A percentile compares a stretch with the other conserved stretches of the same genome.
Conservation (phyloP, 2,329 filamentous ascomycete species). For the Colletotrichum sp. region DNA sequence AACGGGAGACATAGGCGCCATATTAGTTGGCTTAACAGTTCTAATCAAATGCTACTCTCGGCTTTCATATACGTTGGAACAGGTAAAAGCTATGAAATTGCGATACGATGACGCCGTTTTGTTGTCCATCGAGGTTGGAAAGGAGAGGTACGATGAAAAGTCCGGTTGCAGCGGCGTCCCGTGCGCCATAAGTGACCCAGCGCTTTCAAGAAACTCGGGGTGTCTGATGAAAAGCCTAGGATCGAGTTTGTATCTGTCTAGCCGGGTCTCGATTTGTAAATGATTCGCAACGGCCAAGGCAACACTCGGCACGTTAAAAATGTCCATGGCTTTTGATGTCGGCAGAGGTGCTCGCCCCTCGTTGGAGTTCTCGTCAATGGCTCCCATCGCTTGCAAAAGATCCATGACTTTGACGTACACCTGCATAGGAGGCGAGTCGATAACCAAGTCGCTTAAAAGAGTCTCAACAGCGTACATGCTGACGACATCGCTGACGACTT, state of each 20-base stretch:
- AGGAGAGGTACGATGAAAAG: background rate
- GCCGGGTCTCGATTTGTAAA: background rate
- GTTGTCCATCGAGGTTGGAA: background rate
- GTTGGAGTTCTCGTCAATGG: background rate
- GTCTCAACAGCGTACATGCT: background rate
- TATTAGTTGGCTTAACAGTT: no score
- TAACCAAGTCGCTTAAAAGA: background rate
- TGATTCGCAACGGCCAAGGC: background rate
- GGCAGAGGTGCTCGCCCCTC: background rate
- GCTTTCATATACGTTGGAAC: background rate
- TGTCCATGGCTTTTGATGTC: rapidly evolving
- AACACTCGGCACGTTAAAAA: background rate
- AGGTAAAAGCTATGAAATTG: background rate
- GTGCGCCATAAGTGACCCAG: background rate
- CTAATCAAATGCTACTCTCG: background rate
- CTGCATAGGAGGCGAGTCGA: background rate
- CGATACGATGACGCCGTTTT: background rate
- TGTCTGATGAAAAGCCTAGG: background rate
- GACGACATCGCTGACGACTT: background rate
- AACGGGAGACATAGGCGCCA: no score
- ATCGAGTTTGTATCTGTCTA: background rate
- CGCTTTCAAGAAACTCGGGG: background rate
- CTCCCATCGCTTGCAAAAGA: background rate
- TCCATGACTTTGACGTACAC: background rate
- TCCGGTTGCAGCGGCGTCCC: background rate